Evolutionary conservation across 257 asterid species (phyloP), one percentile per base, ranked within the genome.

Genomic region (Ajuga chamaepitys): DNA sequence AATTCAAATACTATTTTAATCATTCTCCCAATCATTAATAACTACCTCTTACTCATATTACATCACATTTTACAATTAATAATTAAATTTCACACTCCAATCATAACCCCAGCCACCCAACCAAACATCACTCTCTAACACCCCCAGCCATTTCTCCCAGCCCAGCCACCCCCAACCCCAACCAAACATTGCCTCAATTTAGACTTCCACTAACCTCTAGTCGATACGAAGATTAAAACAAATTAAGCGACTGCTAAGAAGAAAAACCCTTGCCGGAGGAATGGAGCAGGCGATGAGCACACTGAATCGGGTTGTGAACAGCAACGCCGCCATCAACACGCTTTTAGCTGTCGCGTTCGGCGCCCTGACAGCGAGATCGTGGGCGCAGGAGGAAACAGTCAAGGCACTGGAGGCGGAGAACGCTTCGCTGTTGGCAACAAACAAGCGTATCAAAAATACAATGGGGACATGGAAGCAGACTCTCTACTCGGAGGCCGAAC

Each of bases 391-490:
- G 75, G 74, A 68, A 30, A 18, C 79, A 2, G 76, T 91, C 37
- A 78, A 70, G 70, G 80, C 75, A 40, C 72, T 88, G 61, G 86
- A 88, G 68, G 85, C 82, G 24, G 92, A 91, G 77, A 91, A 81
- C 62, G 79, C 83, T 5, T 47, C 82, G 6, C 74, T 91, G 62
- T 47, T 68, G 55, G 67, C 71, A 48, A 14, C 81, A 16, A 91
- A 91, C 74, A 89, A 90, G 78, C 52, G 59, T 30, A 78, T 88
- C 38, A 89, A 83, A 64, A 82, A 22, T 25, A 55, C 86, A 21
- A 78, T 89, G 42, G 84, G 99, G 99, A 81, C 83, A 17, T 89
- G 96, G 94, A 93, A 89, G 74, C 96, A 88, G 76, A 77, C 74
- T 68, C 88, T 93, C 56, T 89, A 75, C 71, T 80, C 89, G 1